Evolutionary conservation across 78 protist species (phyloP), one percentile per base, ranked within the genome.

Genomic region (Mastigamoeba balamuthi): DNA sequence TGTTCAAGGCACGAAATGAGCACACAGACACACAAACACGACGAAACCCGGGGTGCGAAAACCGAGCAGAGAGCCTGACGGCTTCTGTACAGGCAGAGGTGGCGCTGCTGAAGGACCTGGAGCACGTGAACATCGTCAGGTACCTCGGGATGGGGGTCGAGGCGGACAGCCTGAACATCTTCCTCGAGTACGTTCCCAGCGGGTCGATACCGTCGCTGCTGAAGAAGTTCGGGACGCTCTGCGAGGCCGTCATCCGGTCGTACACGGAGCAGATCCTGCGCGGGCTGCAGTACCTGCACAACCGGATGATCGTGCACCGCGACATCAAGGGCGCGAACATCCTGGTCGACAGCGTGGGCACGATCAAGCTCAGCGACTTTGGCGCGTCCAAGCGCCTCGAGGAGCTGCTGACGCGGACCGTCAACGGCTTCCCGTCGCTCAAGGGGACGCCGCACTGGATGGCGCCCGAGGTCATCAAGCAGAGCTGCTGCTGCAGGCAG

Each of bases 391-490:
- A 67, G 6, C 44, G 44, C 25, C 2, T 66, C 30, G 84, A 69
- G n/a, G 39, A 33, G 28, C 69, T 71, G 86, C 44, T 69, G 41
- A 6, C n/a, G 33, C 23, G 25, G 25, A 36, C 73, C 43, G 39
- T 25, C 41, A 40, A 29, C 3, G 76, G 35, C n/a, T 80, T 82
- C 25, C 42, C 68, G 25, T 73, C 89, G 1, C 40, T 89, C 40
- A 81, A 66, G 29, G 91, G 94, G 4, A 86, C 94, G 23, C 91
- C 93, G 1, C 79, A 86, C 48, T 89, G 78, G 78, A 89, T 89
- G 93, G 93, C 93, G 6, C 93, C 93, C 1, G 93, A 89, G 48
- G 91, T 89, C 8, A 89, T 89, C 25, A 85, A 65, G 53, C 82
- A 74, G 63, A 74, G 77, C 0, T 88, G 87, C 10, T 91, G 86